Percentiles rank a stretch among this genome's conserved stretches.
phyloP scores from a whole-genome alignment of 768 basidiomycete species.

The Suillus hirtellus region DNA sequence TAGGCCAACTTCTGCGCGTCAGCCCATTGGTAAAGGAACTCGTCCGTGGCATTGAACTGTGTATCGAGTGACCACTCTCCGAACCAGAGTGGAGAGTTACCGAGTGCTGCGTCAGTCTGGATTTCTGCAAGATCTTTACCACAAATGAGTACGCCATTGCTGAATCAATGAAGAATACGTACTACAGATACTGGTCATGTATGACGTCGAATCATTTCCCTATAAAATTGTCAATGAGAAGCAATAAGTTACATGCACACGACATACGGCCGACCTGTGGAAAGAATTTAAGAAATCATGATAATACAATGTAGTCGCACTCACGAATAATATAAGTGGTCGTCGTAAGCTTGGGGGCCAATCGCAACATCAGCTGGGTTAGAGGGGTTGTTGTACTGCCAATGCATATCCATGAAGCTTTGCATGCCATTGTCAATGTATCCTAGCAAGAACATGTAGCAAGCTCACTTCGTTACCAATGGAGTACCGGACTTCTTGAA shows the following conservation, averaged over 20 bases:
- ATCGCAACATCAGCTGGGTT: constrained; percentile 70
- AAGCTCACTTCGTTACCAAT: constrained; percentile 40
- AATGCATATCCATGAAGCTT: constrained; percentile 82
- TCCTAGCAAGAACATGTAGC: not conserved
- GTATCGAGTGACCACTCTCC: constrained; percentile 67
- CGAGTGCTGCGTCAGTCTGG: constrained; percentile 43
- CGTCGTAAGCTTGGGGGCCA: constrained; percentile 76
- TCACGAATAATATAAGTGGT: constrained; percentile 77
- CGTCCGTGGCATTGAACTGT: constrained; percentile 62
- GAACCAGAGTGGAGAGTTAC: constrained; percentile 52
- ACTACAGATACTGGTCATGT: constrained; percentile 73
- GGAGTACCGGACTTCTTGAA: constrained; percentile 24
- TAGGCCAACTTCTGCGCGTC: constrained; percentile 75
- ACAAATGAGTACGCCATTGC: not conserved
- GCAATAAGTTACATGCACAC: not conserved
- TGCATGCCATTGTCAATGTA: not conserved
- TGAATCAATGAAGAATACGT: constrained; percentile 24
- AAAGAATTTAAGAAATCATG: constrained; percentile 4
- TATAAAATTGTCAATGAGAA: constrained; percentile 23
- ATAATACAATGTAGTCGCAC: constrained; percentile 21
- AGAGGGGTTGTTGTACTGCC: constrained; percentile 68
- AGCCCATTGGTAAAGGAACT: constrained; percentile 66
- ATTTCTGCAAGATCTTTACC: constrained; percentile 59
- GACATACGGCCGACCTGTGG: constrained; percentile 57
- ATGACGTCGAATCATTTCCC: constrained; percentile 71